phyloP scores from a whole-genome alignment of 1,139 yeast genomes.

The Geotrichum histeridarum region DNA sequence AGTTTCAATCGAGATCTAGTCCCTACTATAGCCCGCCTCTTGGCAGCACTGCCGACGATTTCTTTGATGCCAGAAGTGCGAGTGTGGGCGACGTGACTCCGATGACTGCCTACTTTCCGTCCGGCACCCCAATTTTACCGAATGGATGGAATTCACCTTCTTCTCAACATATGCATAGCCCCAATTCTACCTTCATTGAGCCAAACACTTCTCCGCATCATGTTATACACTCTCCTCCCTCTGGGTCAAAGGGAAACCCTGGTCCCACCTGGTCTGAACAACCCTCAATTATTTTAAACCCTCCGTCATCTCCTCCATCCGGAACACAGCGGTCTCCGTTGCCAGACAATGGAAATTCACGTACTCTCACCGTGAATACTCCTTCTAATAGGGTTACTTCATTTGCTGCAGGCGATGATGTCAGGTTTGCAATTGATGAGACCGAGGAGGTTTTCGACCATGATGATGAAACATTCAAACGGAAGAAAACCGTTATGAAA shows the following conservation, averaged over 20 bases:
- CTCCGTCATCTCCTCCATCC: conserved; percentile 1
- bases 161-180: background rate
- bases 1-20: no score
- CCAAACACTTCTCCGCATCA: background rate
- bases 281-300: background rate
- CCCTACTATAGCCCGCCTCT: no score
- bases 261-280: no score
- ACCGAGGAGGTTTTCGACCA: conserved; percentile 10
- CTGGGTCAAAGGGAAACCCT: background rate
- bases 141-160: background rate
- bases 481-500: conserved; percentile 46
- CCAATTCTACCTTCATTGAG: no score
- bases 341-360: background rate
- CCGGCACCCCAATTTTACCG: background rate
- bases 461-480: conserved; percentile 19
- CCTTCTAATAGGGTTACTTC: background rate
- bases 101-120: background rate
- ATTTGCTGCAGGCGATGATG: background rate
- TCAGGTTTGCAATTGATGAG: conserved; percentile 9
- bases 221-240: background rate
- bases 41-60: background rate
- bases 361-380: no score
- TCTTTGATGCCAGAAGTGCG: background rate
- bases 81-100: background rate
- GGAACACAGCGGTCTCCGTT: background rate